Evolutionary conservation across 2,329 filamentous ascomycete species (phyloP).

Genomic region (Hymenoscyphus infarciens): DNA sequence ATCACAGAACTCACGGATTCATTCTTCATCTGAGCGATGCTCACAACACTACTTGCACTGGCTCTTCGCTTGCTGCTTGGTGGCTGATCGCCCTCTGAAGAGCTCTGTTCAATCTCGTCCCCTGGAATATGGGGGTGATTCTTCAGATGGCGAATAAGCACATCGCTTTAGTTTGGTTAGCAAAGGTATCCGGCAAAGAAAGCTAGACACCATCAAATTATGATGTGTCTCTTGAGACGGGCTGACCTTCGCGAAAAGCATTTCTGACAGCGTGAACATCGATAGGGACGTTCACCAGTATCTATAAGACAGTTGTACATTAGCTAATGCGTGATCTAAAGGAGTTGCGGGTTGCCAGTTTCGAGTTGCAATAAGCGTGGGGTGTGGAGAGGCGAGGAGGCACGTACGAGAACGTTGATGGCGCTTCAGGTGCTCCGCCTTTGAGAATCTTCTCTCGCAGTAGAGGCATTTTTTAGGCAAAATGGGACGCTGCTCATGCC

Average conservation of each 20-base stretch:
- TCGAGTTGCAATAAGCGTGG: neutral
- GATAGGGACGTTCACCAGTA: slow-evolving; percentile 51
- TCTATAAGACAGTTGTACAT: slow-evolving; percentile 37
- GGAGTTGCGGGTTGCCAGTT: neutral
- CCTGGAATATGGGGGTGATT: slow-evolving; percentile 25
- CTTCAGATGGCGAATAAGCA: slow-evolving; percentile 28
- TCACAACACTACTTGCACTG: slow-evolving; percentile 11
- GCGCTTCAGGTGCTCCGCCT: slow-evolving; percentile 52
- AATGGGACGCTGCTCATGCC: slow-evolving; percentile 16
- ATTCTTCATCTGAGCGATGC: slow-evolving; percentile 8
- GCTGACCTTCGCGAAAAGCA: slow-evolving; percentile 51
- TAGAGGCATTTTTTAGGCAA: slow-evolving; percentile 43
- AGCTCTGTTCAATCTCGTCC: slow-evolving; percentile 22
- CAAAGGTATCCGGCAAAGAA: neutral
- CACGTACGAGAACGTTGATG: slow-evolving; percentile 52
- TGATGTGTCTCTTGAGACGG: slow-evolving; percentile 8
- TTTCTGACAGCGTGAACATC: slow-evolving; percentile 51
- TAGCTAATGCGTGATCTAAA: slow-evolving; percentile 4
- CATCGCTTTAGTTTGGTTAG: slow-evolving; percentile 24
- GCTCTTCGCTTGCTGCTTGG: slow-evolving; percentile 14
- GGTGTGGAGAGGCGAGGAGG: neutral
- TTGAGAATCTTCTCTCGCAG: slow-evolving; percentile 53
- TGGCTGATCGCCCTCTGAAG: slow-evolving; percentile 21
- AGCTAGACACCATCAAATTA: slow-evolving; percentile 37
- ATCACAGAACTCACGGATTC: neutral